Base-by-base conservation (phyloP, 176 grass and related monocot species). In the Aegilops sharonensis region DNA sequence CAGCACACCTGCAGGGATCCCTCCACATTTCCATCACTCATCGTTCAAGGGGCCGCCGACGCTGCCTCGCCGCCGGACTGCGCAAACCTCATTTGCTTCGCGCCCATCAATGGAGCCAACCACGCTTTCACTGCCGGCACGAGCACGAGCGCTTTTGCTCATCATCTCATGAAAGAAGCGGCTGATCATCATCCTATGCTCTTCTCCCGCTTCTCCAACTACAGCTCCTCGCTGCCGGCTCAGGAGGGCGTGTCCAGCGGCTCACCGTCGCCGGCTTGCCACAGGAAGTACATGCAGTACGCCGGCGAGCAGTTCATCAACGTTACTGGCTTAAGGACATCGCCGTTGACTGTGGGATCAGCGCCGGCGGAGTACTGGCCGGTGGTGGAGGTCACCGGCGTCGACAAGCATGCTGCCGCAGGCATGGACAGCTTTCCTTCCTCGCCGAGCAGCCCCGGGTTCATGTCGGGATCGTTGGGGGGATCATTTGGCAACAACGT, bases 1-100 rank as follows among this genome's bases (percentile, higher is more conserved):
- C 52, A 91, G 14, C 97, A 99, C 86, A 96, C 97, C 27, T 99
- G 97, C 88, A 80, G 23, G 75, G 88, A 94, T 25, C 81, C 82
- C 15, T 89, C 86, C 60, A 90, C 72, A 4, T 79, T 94, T 20
- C 73, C 88, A 17, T 84, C 90, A 2, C 35, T 87, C 50, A n/a
- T 97, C 84, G 78, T 94, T 20, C 78, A 87, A 12, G 64, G 64
- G 1, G 29, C 24, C 4, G 21, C 39, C 23, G 48, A 59, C 2
- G 18, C 20, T 3, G 25, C 47, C 11, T 13, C 72, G 1, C 3
- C 32, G 13, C 27, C 9, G 2, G 60, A 84, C 11, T 18, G 62
- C 11, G 21, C 37, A 37, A 88, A 88, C 25, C 57, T 92, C 54
- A 96, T 98, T 82, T 89, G 72, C 48, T 99, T 99, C 70, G 86